A percentile compares a stretch with the other conserved stretches of the same genome.
Conservation (phyloP, 2,329 filamentous ascomycete species). For the Teratosphaeria gauchensis region DNA sequence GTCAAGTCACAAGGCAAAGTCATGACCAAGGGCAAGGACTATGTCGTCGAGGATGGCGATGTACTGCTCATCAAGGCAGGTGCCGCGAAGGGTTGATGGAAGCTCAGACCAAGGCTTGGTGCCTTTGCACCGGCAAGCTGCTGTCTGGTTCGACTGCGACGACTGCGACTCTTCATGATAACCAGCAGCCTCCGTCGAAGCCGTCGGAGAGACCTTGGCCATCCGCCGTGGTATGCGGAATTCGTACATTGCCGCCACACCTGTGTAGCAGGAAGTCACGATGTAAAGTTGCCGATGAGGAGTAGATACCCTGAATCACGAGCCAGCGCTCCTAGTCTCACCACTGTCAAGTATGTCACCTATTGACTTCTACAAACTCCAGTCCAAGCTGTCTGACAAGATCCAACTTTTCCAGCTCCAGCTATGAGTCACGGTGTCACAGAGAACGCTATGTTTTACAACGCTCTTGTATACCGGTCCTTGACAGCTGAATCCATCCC, state of each 20-base stretch:
- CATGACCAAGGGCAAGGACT: constrained; percentile 98
- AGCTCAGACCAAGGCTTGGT: background rate
- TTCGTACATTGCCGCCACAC: background rate
- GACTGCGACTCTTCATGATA: background rate
- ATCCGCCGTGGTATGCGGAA: too few relatives aligned
- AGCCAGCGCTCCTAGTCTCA: background rate
- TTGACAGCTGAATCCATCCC: too few relatives aligned
- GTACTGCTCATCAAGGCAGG: constrained; percentile 82
- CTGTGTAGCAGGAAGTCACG: background rate
- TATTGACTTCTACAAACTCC: background rate
- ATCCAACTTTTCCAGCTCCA: too few relatives aligned
- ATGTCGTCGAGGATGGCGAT: constrained; percentile 76
- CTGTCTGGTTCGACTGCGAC: background rate
- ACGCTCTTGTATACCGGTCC: too few relatives aligned
- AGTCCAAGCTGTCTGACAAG: background rate
- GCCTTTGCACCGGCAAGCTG: background rate
- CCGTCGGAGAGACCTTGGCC: too few relatives aligned
- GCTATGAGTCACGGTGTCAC: too few relatives aligned
- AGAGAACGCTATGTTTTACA: too few relatives aligned
- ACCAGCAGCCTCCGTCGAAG: too few relatives aligned
- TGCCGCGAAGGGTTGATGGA: constrained; percentile 53
- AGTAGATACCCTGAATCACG: background rate
- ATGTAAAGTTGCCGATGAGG: background rate
- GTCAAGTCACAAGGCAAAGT: constrained; percentile 93
- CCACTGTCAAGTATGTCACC: background rate